Base-by-base conservation (phyloP, 495 filamentous ascomycete genomes). In the Aspergillus taichungensis region DNA sequence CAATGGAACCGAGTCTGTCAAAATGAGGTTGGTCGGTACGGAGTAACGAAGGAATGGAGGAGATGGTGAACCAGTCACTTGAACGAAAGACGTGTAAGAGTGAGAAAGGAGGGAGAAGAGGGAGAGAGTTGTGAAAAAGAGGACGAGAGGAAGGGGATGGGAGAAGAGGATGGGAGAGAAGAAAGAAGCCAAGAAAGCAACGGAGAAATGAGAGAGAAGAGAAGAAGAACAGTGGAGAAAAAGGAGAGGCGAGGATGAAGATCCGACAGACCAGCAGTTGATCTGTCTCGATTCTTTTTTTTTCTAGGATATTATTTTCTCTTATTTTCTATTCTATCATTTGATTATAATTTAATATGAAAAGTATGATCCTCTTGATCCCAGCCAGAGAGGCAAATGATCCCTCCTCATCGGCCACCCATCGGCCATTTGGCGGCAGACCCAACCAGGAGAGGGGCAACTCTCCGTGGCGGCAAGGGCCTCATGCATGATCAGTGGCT, bases 111-210 rank as follows among this genome's bases (percentile, higher is more conserved):
- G 9, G 6, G 29, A 32, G n/a, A n/a, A n/a, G n/a, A 31, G 34
- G 31, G 28, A 31, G 24, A 28, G 32, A 29, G 29, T 31, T 13
- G 18, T 29, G 30, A 29, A 35, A 49, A 27, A 41, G 18, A 24
- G 18, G 18, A n/a, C 6, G 10, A 37, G 36, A 39, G 18, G n/a
- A 5, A 13, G 6, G 43, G 28, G 27, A 37, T 35, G 30, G 42
- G 27, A 27, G 34, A 29, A 34, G 29, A 34, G n/a, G 29, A 33
- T 35, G 30, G 46, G 31, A 34, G 34, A 43, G 37, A 52, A 43
- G 37, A 37, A 40, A 45, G 43, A 39, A 37, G 46, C 50, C 46
- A 57, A 51, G 47, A 51, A 46, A 39, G n/a, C 42, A 42, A 46
- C 44, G 36, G 37, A 28, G 43, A 58, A 55, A 52, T 50, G 43